phyloP scores from a whole-genome alignment of 129 eudicot genomes.

The Chrysanthemum lavandulifolium region DNA sequence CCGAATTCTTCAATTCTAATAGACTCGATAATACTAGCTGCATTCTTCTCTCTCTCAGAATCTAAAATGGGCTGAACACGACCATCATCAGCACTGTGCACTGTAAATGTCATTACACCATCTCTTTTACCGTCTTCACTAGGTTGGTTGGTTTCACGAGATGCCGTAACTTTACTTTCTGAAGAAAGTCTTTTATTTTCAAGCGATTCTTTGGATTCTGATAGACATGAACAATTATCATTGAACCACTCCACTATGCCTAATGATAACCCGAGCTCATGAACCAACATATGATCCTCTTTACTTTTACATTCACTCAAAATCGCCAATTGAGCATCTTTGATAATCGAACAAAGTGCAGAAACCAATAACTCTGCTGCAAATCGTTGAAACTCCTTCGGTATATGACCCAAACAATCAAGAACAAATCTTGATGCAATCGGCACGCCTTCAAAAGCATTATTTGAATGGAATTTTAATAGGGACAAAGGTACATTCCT shows the following conservation, averaged over 20 bases:
- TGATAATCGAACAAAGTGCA: constrained; percentile 47
- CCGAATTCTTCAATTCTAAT: constrained; percentile 91
- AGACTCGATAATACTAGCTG: constrained; percentile 59
- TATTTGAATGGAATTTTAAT: constrained; percentile 56
- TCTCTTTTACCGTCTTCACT: constrained; percentile 20
- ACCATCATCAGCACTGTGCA: constrained; percentile 21
- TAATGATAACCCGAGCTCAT: constrained; percentile 71
- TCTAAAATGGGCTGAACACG: constrained; percentile 19
- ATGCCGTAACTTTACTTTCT: not conserved
- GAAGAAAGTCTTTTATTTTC: constrained; percentile 14
- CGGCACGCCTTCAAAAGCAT: constrained; percentile 23
- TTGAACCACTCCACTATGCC: constrained; percentile 82
- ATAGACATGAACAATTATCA: constrained; percentile 40
- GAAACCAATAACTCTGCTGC: constrained; percentile 70
- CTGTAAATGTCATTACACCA: constrained; percentile 20
- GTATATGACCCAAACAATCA: constrained; percentile 67
- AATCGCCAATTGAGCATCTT: constrained; percentile 58
- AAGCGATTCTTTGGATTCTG: constrained; percentile 25
- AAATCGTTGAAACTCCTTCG: constrained; percentile 64
- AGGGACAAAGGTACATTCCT: constrained; percentile 56
- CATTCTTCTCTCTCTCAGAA: constrained; percentile 30
- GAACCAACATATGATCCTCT: constrained; percentile 70
- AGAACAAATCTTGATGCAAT: constrained; percentile 54
- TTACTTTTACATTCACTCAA: constrained; percentile 52
- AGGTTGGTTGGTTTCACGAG: constrained; percentile 26